Evolutionary conservation across 2,329 filamentous ascomycete species (phyloP), one percentile per base, ranked within the genome.

Genomic region (Botrytis fragariae): DNA sequence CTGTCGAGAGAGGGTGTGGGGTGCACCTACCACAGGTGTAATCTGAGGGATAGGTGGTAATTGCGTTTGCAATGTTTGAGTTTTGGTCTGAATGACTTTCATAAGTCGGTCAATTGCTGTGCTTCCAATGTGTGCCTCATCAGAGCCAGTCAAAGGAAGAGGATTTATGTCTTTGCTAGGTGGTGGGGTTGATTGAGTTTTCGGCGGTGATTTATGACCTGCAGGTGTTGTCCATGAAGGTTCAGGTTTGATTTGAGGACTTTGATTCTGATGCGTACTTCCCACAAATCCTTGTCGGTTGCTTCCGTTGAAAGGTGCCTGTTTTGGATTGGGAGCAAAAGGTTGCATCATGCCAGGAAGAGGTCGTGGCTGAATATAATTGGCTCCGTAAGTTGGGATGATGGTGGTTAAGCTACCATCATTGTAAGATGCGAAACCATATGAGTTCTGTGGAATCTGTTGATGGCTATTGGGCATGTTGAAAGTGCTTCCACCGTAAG

Each of bases 61-160:
- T 71, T 75, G 81, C 75, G 71, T 76, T 71, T 75, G 77, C 14
- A 83, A 80, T 29, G 82, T 81, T 22, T 85, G 83, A 35, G 86
- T 83, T 79, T 92, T 92, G 62, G 88, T 85, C 81, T 97, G 94
- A 63, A 98, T 95, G 0, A 92, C 89, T 82, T 92, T 94, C 94
- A 98, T 97, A 60, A 98, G 84, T 60, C 90, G 91, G 81, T 98
- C 95, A 54, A 98, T 90, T 74, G 93, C 89, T 0, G 94, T 97
- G n/a, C 89, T 87, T 81, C 95, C 95, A 74, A 88, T 86, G 57
- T 89, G 83, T n/a, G 88, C 84, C 18, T 71, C 62, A 20, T 74
- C 48, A 1, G 74, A 70, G 32, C 71, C 73, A 44, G 62, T 65
- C 16, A 74, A 71, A 20, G 70, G 29, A 10, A 63, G 72, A 10